Evolutionary conservation across 2,329 filamentous ascomycete genomes (phyloP).

Genomic region (Arachnomyces sp.): DNA sequence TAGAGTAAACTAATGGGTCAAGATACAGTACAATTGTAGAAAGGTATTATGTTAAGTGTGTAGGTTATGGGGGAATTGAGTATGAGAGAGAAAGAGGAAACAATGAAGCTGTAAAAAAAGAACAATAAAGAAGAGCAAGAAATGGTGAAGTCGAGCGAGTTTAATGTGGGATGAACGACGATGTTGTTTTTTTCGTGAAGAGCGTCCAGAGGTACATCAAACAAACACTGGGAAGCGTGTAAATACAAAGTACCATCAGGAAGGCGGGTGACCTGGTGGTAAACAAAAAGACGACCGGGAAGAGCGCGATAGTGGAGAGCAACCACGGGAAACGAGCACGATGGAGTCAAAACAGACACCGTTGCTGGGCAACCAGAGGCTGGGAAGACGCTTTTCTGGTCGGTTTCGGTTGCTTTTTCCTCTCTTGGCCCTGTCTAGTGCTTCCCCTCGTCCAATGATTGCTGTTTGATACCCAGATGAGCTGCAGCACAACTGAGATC

Average conservation of each 20-base stretch:
- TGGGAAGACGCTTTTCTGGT: too few relatives aligned
- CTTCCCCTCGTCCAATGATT: too few relatives aligned
- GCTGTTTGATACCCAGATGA: too few relatives aligned
- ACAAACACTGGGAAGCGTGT: too few relatives aligned
- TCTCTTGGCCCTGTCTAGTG: too few relatives aligned
- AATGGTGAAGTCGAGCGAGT: constrained; percentile 13
- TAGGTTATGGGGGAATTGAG: neutral
- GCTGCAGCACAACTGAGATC: too few relatives aligned
- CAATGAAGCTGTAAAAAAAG: constrained; percentile 9
- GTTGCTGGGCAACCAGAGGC: constrained; percentile 46
- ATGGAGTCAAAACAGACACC: constrained; percentile 15
- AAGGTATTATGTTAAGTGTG: neutral
- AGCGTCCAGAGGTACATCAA: too few relatives aligned
- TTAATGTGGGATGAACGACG: constrained; percentile 1
- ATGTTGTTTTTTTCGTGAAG: neutral
- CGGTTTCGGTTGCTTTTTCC: too few relatives aligned
- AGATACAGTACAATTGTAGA: constrained; percentile 7
- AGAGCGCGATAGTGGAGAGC: constrained; percentile 14
- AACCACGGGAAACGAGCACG: constrained; percentile 12
- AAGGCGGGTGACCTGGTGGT: too few relatives aligned
- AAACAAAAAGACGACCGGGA: constrained; percentile 4
- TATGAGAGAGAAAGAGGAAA: constrained; percentile 12
- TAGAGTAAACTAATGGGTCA: neutral
- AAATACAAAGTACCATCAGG: too few relatives aligned
- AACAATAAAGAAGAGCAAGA: constrained; percentile 14